Evolutionary conservation across 306 rosid species (phyloP).

Genomic region (Cucurbita argyrosperma): DNA sequence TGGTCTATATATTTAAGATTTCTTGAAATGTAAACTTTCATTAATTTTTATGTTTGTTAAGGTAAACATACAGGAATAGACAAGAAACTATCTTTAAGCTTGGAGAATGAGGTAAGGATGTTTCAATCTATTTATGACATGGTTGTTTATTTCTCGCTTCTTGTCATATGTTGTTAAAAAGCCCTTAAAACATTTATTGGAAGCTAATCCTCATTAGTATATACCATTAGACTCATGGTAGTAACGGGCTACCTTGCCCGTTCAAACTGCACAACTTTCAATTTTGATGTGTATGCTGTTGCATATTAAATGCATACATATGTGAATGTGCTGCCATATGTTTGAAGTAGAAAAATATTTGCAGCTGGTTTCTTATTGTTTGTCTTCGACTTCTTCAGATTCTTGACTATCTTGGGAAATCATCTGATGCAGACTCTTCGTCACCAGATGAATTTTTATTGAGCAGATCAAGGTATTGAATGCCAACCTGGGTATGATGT

Average conservation of each 20-base stretch:
- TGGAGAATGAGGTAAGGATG: constrained; percentile 70
- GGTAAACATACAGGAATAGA: constrained; percentile 93
- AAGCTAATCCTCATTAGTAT: not conserved
- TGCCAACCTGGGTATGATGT: constrained; percentile 15
- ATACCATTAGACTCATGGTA: not conserved
- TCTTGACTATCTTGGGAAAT: constrained; percentile 72
- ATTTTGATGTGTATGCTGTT: not conserved
- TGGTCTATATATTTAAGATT: not conserved
- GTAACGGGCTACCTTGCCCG: not conserved
- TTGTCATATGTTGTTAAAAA: not conserved
- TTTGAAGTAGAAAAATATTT: not conserved
- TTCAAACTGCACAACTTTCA: not conserved
- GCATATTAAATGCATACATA: not conserved
- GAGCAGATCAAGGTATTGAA: constrained; percentile 61
- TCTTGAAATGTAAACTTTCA: not conserved
- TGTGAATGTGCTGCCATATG: not conserved
- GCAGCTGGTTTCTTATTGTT: not conserved
- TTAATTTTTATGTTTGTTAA: constrained; percentile 2
- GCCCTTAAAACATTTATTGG: not conserved
- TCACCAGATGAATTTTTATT: constrained; percentile 49
- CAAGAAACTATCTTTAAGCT: constrained; percentile 78
- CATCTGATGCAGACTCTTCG: constrained; percentile 57
- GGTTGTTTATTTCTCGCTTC: not conserved
- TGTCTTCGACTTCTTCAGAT: constrained; percentile 33
- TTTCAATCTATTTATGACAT: not conserved